Conservation (phyloP, 768 basidiomycete species). For the Hortiboletus flavorubellus region DNA sequence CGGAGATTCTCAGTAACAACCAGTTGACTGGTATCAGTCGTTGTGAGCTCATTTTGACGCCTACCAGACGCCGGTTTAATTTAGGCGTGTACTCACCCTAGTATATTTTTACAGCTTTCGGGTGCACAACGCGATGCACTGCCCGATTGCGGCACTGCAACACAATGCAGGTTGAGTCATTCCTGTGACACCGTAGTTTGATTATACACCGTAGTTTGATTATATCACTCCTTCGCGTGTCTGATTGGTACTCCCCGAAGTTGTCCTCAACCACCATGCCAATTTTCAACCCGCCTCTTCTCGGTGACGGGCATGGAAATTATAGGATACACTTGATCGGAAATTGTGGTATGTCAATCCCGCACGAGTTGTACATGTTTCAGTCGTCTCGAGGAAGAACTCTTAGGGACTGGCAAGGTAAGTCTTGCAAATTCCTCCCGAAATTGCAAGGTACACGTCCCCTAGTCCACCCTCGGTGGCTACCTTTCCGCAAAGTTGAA, state of each 20-base stretch:
- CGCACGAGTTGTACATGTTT: not conserved
- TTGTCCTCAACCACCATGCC: slow-evolving; percentile 12
- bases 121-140: no score
- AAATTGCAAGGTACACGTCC: not conserved
- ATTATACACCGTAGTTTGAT: no score
- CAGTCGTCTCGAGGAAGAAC: not conserved
- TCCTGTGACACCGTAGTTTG: no score
- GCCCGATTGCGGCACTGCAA: no score
- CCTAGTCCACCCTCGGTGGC: slow-evolving; percentile 46
- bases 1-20: no score
- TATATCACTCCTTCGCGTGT: not conserved
- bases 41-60: no score
- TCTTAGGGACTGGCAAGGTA: slow-evolving; percentile 40
- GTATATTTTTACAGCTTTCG: no score
- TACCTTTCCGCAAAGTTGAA: slow-evolving; percentile 43
- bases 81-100: no score
- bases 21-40: no score
- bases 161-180: no score
- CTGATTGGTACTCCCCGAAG: no score
- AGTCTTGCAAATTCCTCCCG: not conserved
- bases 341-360: slow-evolving; percentile 44
- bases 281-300: slow-evolving; percentile 20
- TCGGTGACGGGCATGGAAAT: slow-evolving; percentile 44
- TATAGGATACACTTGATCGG: slow-evolving; percentile 50
- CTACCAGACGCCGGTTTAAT: no score